A percentile compares a stretch with the other conserved stretches of the same genome.
phyloP scores from a whole-genome alignment of 768 basidiomycete species.

The Termitomyces sp. region DNA sequence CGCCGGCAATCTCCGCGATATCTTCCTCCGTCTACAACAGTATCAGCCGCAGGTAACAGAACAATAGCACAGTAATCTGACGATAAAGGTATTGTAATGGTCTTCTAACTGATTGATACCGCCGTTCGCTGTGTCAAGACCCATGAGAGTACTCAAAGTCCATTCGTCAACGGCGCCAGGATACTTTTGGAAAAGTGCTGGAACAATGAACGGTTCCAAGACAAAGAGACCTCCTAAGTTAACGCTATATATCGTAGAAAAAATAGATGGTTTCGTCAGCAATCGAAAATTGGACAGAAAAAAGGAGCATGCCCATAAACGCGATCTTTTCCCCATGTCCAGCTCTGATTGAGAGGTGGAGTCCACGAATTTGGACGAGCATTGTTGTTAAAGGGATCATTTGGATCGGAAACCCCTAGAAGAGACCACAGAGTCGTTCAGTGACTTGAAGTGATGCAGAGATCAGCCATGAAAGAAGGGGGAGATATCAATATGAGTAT shows the following conservation, averaged over 20 bases:
- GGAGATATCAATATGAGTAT: background rate
- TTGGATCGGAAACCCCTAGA: slow-evolving; percentile 62
- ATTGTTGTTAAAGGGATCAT: slow-evolving; percentile 71
- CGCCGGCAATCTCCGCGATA: slow-evolving; percentile 85
- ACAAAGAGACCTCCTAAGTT: slow-evolving; percentile 80
- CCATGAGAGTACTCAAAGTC: slow-evolving; percentile 65
- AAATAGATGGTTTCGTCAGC: slow-evolving; percentile 9
- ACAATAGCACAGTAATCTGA: slow-evolving; percentile 31
- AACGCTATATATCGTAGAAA: slow-evolving; percentile 38
- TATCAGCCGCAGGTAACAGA: background rate
- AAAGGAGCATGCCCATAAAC: slow-evolving; percentile 50
- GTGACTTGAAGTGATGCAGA: slow-evolving; percentile 2
- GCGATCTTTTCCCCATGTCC: slow-evolving; percentile 64
- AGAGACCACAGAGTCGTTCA: background rate
- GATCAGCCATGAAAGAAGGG: background rate
- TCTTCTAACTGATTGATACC: slow-evolving; percentile 63
- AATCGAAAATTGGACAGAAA: background rate
- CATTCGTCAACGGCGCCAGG: slow-evolving; percentile 66
- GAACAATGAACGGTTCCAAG: slow-evolving; percentile 69
- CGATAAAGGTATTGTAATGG: slow-evolving; percentile 85
- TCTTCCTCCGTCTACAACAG: slow-evolving; percentile 76
- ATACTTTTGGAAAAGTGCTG: slow-evolving; percentile 67
- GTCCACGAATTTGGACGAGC: slow-evolving; percentile 80
- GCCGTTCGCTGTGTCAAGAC: slow-evolving; percentile 41
- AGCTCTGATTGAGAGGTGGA: slow-evolving; percentile 71